These are phyloP conservation scores for Chaetomium olivaceum DNA, from an alignment of 2,329 filamentous ascomycete species.

Conservation along the genomic window DNA sequence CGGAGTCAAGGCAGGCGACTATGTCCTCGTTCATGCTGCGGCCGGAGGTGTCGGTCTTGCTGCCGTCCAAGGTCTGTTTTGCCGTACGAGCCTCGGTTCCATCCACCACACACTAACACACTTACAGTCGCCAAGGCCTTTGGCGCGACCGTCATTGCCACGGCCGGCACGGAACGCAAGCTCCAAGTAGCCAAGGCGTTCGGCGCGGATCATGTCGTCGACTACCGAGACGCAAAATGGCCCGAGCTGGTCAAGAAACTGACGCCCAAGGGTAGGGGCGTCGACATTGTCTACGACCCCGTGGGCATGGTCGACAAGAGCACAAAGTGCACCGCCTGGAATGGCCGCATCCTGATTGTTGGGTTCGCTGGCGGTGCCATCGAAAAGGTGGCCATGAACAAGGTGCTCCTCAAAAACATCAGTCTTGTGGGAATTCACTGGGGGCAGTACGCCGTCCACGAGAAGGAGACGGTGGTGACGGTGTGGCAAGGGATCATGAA, in stretches of 20 bases:
- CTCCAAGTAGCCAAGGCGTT: slow-evolving; percentile 75
- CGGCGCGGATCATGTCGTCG: slow-evolving; percentile 80
- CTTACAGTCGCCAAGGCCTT: slow-evolving; percentile 76
- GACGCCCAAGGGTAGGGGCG: slow-evolving; percentile 69
- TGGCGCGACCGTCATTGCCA: slow-evolving; percentile 90
- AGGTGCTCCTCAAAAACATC: slow-evolving; percentile 92
- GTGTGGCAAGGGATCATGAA: slow-evolving; percentile 85
- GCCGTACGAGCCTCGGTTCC: not conserved
- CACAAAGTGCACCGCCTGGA: slow-evolving; percentile 92
- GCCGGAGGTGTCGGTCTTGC: slow-evolving; percentile 89
- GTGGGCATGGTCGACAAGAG: slow-evolving; percentile 86
- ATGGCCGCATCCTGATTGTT: slow-evolving; percentile 81
- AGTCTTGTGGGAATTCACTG: slow-evolving; percentile 87
- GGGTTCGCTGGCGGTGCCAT: slow-evolving; percentile 86
- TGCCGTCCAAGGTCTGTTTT: slow-evolving; percentile 69
- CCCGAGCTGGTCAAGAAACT: slow-evolving; percentile 72
- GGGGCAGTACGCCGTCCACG: slow-evolving; percentile 77
- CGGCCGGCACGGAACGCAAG: slow-evolving; percentile 79
- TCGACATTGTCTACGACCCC: slow-evolving; percentile 94
- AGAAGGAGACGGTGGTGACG: slow-evolving; percentile 65
- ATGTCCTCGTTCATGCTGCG: slow-evolving; percentile 86
- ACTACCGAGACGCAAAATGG: slow-evolving; percentile 69
- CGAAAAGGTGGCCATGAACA: slow-evolving; percentile 90
- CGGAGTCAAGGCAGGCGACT: slow-evolving; percentile 75
- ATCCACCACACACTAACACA: not conserved